Base-by-base conservation (phyloP, 2,329 filamentous ascomycete species). In the Clarireedia paspali region DNA sequence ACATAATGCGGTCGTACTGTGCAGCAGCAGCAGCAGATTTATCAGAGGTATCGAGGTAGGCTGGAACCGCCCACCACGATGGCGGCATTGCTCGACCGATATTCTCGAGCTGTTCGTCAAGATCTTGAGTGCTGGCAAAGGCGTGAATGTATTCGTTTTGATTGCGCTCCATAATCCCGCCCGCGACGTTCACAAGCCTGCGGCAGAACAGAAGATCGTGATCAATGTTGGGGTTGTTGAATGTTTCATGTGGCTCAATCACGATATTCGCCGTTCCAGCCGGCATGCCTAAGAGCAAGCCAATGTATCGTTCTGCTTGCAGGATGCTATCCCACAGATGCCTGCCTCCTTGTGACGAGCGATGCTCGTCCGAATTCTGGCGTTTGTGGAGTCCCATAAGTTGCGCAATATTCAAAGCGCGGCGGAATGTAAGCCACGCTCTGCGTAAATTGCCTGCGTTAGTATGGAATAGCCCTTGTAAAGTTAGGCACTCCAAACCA, bases 401-500 rank as follows among this genome's bases (percentile, higher is more conserved):
- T 53, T 68, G 65, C 17, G 73, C 77, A 38, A 81, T 69, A 47
- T 71, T 73, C 36, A 82, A 66, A 4, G 77, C 76, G 5, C 77
- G 71, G 0, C 80, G 73, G 38, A 69, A 70, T 0, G 70, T 66
- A 4, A 79, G 60, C 75, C 75, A 80, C 0, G 75, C 71, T 46
- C 77, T 77, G 23, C 79, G 74, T 2, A 79, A 67, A 27, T 75
- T 72, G 1, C 79, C 79, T 0, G 66, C 64, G 27, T 79, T 78
- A 27, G 73, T 73, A 6, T 75, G 68, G 59, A 74, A 77, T 23
- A 77, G 67, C 12, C 70, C 70, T 58, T 79, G 73, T 0, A 80
- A 67, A 60, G 79, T 70, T n/a, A 81, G 67, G 50, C 76, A 76
- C 57, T 80, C 75, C 5, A 81, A 63, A 0, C 76, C 79, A 63